A percentile compares a stretch with the other conserved stretches of the same genome.
These are phyloP conservation scores for Botryosphaeria agaves DNA, from an alignment of 2,329 filamentous ascomycete genomes.

Conservation along the genomic window DNA sequence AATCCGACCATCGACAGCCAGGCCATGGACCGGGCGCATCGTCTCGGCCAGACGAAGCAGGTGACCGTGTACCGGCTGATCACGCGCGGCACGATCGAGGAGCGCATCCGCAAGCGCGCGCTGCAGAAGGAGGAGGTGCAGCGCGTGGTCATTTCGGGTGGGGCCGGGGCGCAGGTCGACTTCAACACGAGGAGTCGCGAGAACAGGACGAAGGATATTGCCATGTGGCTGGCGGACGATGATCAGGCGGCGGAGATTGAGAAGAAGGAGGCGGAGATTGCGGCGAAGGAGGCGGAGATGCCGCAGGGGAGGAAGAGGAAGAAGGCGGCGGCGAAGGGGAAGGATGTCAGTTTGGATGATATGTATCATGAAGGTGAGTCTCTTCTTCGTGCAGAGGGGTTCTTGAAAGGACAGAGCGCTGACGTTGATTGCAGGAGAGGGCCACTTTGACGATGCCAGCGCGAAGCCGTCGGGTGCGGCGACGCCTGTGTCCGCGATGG, in stretches of 20 bases:
- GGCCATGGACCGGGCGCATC: conserved; percentile 97
- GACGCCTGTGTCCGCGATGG: conserved; percentile 48
- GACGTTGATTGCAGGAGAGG: conserved; percentile 54
- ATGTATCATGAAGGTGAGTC: conserved; percentile 98
- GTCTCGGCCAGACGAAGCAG: conserved; percentile 86
- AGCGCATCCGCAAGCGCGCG: conserved; percentile 91
- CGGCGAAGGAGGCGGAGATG: conserved; percentile 41
- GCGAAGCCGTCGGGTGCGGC: conserved; percentile 73
- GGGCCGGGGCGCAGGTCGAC: conserved; percentile 68
- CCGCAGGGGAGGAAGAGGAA: conserved; percentile 29
- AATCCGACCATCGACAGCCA: conserved; percentile 98
- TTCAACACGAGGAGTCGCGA: conserved; percentile 86
- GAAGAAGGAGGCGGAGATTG: conserved; percentile 72
- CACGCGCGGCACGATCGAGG: conserved; percentile 90
- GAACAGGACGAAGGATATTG: conserved; percentile 94
- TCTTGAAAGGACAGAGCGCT: conserved; percentile 10
- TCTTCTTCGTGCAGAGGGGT: conserved; percentile 4
- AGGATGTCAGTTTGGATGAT: conserved; percentile 62
- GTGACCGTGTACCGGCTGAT: conserved; percentile 97
- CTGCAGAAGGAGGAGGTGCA: conserved; percentile 98
- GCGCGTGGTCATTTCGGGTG: conserved; percentile 87
- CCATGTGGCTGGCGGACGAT: conserved; percentile 96
- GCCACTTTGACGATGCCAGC: conserved; percentile 76
- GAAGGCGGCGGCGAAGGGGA: conserved; percentile 35
- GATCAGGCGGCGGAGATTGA: conserved; percentile 92